A percentile compares a stretch with the other conserved stretches of the same genome.
Evolutionary conservation across 2,329 filamentous ascomycete genomes (phyloP).

Genomic region (Alternaria brassicicola): DNA sequence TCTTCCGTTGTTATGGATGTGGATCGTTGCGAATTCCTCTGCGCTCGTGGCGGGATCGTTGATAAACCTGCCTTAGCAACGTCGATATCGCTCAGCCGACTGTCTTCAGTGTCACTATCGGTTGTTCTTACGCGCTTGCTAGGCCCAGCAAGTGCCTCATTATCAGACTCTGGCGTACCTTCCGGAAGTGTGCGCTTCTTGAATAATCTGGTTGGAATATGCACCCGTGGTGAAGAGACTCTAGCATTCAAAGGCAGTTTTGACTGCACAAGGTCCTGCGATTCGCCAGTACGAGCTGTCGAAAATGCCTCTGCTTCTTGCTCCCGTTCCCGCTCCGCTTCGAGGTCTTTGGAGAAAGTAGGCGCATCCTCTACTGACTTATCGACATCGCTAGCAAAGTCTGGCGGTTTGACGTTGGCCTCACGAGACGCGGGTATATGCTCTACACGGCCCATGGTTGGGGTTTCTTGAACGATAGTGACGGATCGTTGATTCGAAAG

Average conservation of each 20-base stretch:
- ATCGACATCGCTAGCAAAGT: not conserved
- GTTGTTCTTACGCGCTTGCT: constrained; percentile 27
- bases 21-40: constrained; percentile 27
- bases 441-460: constrained; percentile 28
- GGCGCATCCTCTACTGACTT: not conserved
- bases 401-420: not conserved
- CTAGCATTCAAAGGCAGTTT: not conserved
- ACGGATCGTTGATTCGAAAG: constrained; percentile 31
- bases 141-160: constrained; percentile 2
- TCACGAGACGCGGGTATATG: not conserved
- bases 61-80: constrained; percentile 7
- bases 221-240: constrained; percentile 11
- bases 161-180: not conserved
- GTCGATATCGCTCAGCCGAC: constrained; percentile 13
- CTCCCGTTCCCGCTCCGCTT: not conserved
- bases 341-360: not conserved
- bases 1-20: constrained; percentile 10
- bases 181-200: constrained; percentile 22
- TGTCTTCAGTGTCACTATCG: constrained; percentile 15
- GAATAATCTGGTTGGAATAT: constrained; percentile 8
- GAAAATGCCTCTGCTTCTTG: constrained; percentile 15
- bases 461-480: constrained; percentile 42
- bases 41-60: constrained; percentile 22
- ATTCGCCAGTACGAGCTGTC: constrained; percentile 25
- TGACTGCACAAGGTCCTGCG: constrained; percentile 1